Evolutionary conservation across 83 land plant genomes (phyloP).

Genomic region (Picea abies): DNA sequence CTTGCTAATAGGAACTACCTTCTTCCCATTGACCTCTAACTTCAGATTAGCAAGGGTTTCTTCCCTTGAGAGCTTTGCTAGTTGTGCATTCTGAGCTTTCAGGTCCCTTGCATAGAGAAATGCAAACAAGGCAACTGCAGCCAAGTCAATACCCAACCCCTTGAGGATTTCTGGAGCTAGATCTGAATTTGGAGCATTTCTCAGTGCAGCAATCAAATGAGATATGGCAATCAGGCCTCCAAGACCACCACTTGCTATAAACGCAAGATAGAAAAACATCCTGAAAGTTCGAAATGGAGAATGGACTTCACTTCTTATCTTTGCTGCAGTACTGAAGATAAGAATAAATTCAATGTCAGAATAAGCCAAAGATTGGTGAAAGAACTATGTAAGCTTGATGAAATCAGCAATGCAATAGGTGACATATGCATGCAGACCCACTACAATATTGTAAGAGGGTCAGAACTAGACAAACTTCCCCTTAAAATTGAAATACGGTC

Average conservation of each 20-base stretch:
- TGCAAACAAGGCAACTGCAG: constrained; percentile 79
- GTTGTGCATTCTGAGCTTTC: constrained; percentile 72
- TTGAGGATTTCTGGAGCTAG: constrained; percentile 58
- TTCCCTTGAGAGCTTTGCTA: constrained; percentile 90
- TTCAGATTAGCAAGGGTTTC: constrained; percentile 82
- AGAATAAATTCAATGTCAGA: neutral
- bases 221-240: constrained; percentile 77
- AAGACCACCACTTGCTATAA: constrained; percentile 82
- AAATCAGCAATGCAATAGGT: too few relatives aligned
- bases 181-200: constrained; percentile 64
- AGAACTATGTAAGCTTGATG: too few relatives aligned
- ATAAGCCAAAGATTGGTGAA: too few relatives aligned
- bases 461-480: too few relatives aligned
- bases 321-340: constrained; percentile 75
- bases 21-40: constrained; percentile 69
- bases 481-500: too few relatives aligned
- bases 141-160: constrained; percentile 82
- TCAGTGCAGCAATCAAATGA: constrained; percentile 67
- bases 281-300: constrained; percentile 93
- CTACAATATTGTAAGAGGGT: too few relatives aligned
- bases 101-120: constrained; percentile 77
- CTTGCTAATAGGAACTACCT: constrained; percentile 52
- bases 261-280: constrained; percentile 97
- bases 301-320: constrained; percentile 94
- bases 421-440: too few relatives aligned